Evolutionary conservation across 345 rosid species (phyloP), one percentile per base, ranked within the genome.

Genomic region (Hibiscus mutabilis): DNA sequence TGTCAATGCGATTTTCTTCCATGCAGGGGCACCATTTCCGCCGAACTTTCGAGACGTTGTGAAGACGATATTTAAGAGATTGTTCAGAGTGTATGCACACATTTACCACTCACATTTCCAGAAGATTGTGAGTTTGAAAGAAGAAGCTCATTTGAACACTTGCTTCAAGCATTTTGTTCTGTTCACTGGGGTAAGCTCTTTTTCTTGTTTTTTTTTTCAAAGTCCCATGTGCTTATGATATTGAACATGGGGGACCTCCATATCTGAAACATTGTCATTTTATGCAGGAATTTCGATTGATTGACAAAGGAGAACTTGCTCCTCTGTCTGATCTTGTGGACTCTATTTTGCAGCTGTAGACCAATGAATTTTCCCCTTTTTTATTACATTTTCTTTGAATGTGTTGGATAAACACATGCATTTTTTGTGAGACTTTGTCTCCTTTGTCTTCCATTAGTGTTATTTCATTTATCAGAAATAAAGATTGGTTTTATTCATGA

Each of bases 81-180:
- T 87, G 75, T 89, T 89, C 78, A 82, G 89, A 2, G 91, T 87
- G 13, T 89, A 87, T 59, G 91, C 94, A 9, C 94, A 89, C 70
- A 89, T 89, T 29, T 89, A 87, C 69, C 94, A 86, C 79, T 86
- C 89, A 2, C 89, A 89, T 66, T 89, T 89, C 60, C 89, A 85
- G 80, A 87, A 85, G 77, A 89, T 89, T 66, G 94, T 89, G 71
- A 82, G 76, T 52, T 68, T 89, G 72, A 85, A 87, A 77, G 94
- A 89, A 66, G 94, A 85, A 82, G 94, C 91, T 73, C 94, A 89
- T 78, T 81, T 89, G 44, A 89, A 89, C 52, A 89, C 94, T 53
- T 85, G 94, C 83, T 89, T 89, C 63, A 87, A 87, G 60, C 91
- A 89, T 80, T 89, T 89, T 51, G 80, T 89, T 57, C 77, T 89